Evolutionary conservation across 768 basidiomycete species (phyloP).

Genomic region (Leucocoprinus sp.): DNA sequence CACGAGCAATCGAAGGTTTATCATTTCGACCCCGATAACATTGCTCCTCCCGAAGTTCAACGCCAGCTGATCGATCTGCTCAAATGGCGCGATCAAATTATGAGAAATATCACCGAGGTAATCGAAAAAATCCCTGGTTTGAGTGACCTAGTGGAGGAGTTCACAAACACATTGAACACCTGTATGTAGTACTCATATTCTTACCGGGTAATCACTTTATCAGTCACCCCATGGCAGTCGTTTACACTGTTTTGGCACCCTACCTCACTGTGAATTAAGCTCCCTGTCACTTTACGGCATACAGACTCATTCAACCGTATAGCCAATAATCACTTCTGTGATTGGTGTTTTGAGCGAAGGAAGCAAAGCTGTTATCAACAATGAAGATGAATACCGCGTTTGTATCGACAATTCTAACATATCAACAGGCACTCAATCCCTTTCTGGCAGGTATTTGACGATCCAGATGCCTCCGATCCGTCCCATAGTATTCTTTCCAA

Average conservation of each 20-base stretch:
- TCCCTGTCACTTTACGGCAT: neutral
- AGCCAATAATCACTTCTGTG: conserved; percentile 57
- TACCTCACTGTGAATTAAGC: conserved; percentile 45
- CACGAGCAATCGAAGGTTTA: conserved; percentile 50
- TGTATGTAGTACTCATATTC: conserved; percentile 31
- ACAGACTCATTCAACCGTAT: conserved; percentile 10
- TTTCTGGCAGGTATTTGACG: conserved; percentile 49
- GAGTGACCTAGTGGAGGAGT: conserved; percentile 44
- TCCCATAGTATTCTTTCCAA: conserved; percentile 69
- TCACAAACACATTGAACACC: conserved; percentile 59
- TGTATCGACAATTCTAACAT: neutral
- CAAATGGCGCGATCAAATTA: conserved; percentile 56
- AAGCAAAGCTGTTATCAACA: conserved; percentile 62
- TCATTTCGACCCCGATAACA: conserved; percentile 50
- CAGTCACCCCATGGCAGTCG: conserved; percentile 27
- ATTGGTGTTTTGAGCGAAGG: conserved; percentile 50
- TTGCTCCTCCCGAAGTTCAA: conserved; percentile 60
- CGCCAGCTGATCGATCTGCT: conserved; percentile 45
- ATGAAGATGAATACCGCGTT: conserved; percentile 60
- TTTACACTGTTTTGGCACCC: conserved; percentile 62
- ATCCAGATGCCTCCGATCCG: conserved; percentile 61
- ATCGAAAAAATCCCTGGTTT: conserved; percentile 66
- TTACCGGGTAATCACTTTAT: neutral
- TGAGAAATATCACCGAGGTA: conserved; percentile 40
- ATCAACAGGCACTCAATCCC: neutral